These are phyloP conservation scores for Chlorokybus atmophyticus DNA, from an alignment of 139 green algal species.

Conservation along the genomic window DNA sequence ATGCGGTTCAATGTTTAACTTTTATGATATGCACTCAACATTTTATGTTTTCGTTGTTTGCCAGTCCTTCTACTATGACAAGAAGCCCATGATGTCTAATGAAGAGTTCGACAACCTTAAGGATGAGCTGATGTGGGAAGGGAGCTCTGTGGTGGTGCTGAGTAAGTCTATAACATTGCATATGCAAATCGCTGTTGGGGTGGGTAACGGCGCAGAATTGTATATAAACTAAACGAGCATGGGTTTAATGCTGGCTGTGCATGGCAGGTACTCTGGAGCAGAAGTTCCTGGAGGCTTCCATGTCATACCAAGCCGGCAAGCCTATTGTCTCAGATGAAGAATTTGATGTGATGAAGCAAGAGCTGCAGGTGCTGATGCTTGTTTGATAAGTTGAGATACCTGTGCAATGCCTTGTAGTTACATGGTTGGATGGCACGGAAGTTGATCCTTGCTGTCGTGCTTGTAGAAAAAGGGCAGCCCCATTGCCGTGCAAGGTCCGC, in stretches of 20 bases:
- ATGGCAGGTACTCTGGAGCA: slow-evolving; percentile 15
- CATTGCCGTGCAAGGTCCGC: slow-evolving; percentile 23
- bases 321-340: slow-evolving; percentile 26
- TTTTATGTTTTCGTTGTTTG: slow-evolving; percentile 1
- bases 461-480: slow-evolving; percentile 20
- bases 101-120: slow-evolving; percentile 37
- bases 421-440: too few relatives aligned
- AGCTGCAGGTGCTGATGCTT: slow-evolving; percentile 14
- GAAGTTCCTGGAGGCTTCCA: slow-evolving; percentile 30
- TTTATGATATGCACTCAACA: background rate
- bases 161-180: slow-evolving; percentile 11
- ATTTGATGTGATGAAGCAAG: slow-evolving; percentile 22
- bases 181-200: background rate
- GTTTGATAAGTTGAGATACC: background rate
- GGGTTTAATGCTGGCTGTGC: background rate
- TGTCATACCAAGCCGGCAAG: slow-evolving; percentile 26
- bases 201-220: too few relatives aligned
- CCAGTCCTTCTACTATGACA: slow-evolving; percentile 29
- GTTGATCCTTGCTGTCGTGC: too few relatives aligned
- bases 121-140: slow-evolving; percentile 33
- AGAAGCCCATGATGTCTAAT: slow-evolving; percentile 27
- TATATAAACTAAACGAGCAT: too few relatives aligned
- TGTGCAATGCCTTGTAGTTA: background rate
- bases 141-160: slow-evolving; percentile 23
- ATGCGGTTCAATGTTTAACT: background rate